These are phyloP conservation scores for Perilla frutescens DNA, from an alignment of 257 asterid species.

Conservation along the genomic window DNA sequence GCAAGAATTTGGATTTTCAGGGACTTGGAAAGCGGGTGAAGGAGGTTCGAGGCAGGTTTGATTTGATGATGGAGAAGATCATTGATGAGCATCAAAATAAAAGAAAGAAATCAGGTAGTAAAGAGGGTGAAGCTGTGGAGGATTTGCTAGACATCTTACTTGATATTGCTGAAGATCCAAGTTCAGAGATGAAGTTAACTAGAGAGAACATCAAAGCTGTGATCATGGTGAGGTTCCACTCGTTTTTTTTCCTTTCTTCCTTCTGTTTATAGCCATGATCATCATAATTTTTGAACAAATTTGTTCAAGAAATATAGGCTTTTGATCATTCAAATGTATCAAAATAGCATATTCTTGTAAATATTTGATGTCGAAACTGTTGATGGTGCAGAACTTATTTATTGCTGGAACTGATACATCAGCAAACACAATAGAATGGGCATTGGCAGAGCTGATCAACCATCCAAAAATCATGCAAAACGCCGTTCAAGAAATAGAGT, in stretches of 20 bases:
- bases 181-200: conserved; percentile 48
- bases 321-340: too few relatives aligned
- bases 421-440: conserved; percentile 83
- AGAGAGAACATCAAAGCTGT: conserved; percentile 70
- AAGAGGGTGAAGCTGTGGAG: conserved; percentile 17
- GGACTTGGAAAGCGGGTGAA: conserved; percentile 56
- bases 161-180: conserved; percentile 58
- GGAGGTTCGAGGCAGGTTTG: conserved; percentile 51
- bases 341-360: too few relatives aligned
- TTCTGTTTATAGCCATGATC: background rate
- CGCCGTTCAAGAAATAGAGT: conserved; percentile 64
- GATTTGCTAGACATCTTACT: conserved; percentile 68
- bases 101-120: conserved; percentile 34
- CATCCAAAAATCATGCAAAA: conserved; percentile 60
- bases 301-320: too few relatives aligned
- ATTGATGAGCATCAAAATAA: conserved; percentile 49
- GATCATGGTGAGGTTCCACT: conserved; percentile 49
- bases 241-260: too few relatives aligned
- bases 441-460: conserved; percentile 75
- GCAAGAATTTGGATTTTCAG: conserved; percentile 68
- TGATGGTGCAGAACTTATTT: conserved; percentile 58
- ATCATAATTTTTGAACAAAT: too few relatives aligned
- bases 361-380: too few relatives aligned
- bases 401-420: conserved; percentile 38
- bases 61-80: conserved; percentile 61